Evolutionary conservation across 495 filamentous ascomycete species (phyloP).

Genomic region (Penicillium subrubescens): DNA sequence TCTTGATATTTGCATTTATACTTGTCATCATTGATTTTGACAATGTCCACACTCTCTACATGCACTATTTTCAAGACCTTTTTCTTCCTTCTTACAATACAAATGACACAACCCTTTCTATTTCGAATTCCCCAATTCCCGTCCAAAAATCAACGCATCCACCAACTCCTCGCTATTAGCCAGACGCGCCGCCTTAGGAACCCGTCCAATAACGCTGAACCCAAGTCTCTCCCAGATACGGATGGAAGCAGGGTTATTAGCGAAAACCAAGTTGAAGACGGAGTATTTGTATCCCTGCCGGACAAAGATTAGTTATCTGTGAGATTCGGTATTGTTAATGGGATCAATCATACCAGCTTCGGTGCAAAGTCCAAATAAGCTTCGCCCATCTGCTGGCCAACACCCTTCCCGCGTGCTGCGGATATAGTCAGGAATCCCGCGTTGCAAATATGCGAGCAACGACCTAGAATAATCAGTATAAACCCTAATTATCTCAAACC

Average conservation of each 20-base stretch:
- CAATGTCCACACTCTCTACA: neutral
- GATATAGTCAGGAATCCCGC: slow-evolving; percentile 89
- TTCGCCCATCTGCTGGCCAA: slow-evolving; percentile 89
- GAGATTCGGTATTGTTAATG: neutral
- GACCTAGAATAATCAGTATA: slow-evolving; percentile 32
- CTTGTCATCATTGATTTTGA: neutral
- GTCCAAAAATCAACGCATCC: slow-evolving; percentile 51
- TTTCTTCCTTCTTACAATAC: neutral
- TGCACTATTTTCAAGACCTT: neutral
- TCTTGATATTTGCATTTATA: neutral
- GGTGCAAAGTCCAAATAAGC: slow-evolving; percentile 91
- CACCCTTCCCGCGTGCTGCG: slow-evolving; percentile 80
- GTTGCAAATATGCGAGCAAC: slow-evolving; percentile 81
- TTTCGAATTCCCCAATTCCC: slow-evolving; percentile 32
- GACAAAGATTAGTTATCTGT: neutral
- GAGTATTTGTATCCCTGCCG: slow-evolving; percentile 85
- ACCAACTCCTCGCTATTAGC: slow-evolving; percentile 47
- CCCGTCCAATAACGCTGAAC: slow-evolving; percentile 90
- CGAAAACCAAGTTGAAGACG: slow-evolving; percentile 98
- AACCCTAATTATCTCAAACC: no score
- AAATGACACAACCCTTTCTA: neutral
- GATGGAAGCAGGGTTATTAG: slow-evolving; percentile 91
- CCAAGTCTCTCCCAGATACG: slow-evolving; percentile 96
- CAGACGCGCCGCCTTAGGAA: slow-evolving; percentile 51
- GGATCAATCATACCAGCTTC: slow-evolving; percentile 59